Evolutionary conservation across 1,284 basidiomycete species (phyloP).

Genomic region (Anthracocystis walkeri): DNA sequence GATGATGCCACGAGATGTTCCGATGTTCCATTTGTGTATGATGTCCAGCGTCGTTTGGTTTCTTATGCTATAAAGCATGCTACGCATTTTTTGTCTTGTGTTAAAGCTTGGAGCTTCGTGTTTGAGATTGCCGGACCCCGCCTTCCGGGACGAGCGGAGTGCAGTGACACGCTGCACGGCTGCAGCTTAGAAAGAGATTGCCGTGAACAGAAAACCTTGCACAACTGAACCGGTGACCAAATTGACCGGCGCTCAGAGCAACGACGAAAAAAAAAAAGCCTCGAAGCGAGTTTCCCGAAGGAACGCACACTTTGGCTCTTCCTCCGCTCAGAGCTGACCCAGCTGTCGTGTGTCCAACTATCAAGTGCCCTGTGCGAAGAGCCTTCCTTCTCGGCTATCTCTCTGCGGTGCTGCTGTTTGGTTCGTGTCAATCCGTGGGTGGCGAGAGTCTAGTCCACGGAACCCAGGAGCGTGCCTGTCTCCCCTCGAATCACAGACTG

Average conservation of each 20-base stretch:
- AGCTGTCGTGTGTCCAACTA: not conserved
- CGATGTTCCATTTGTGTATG: not conserved
- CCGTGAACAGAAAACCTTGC: not conserved
- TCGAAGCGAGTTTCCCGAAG: constrained; percentile 1
- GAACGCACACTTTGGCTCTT: not conserved
- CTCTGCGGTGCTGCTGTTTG: not conserved
- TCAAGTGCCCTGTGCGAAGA: constrained; percentile 27
- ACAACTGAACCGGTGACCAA: constrained; percentile 25
- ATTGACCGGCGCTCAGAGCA: constrained; percentile 30
- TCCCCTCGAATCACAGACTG: not conserved
- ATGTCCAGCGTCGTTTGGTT: too few species aligned
- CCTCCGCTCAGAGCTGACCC: too few species aligned
- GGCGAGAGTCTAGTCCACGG: not conserved
- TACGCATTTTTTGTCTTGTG: not conserved
- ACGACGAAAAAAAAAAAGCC: not conserved
- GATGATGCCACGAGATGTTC: not conserved
- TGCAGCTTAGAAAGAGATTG: constrained; percentile 2
- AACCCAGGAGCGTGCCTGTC: constrained; percentile 5
- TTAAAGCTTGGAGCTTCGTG: not conserved
- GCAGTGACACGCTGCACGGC: not conserved
- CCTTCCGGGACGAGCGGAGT: constrained; percentile 1
- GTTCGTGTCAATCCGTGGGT: constrained; percentile 2
- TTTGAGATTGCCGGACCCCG: constrained; percentile 23
- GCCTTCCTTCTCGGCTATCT: constrained; percentile 32
- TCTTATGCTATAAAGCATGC: too few species aligned